These are phyloP conservation scores for Rhododendron ovatum DNA, from an alignment of 148 eudicot species.

Conservation along the genomic window DNA sequence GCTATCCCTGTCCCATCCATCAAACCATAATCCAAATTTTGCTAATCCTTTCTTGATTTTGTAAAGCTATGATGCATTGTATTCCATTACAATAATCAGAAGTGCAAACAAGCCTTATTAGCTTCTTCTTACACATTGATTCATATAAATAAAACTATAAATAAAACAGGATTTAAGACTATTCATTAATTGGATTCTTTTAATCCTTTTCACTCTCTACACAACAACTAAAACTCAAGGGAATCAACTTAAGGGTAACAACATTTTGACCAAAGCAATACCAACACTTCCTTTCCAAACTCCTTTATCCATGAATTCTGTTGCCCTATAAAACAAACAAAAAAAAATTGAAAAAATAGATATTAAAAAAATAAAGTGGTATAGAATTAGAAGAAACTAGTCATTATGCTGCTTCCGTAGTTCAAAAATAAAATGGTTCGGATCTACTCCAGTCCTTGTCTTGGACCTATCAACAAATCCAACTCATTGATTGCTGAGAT, in stretches of 20 bases:
- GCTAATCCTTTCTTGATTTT: background rate
- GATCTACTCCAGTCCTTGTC: background rate
- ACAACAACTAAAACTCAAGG: background rate
- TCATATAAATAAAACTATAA: background rate
- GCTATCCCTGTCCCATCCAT: background rate
- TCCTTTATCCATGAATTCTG: conserved; percentile 18
- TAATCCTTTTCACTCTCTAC: background rate
- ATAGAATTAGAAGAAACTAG: background rate
- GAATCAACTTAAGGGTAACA: conserved; percentile 5
- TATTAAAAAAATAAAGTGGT: background rate
- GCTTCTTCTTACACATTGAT: conserved; percentile 11
- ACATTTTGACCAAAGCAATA: background rate
- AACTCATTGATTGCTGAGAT: background rate
- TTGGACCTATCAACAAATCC: background rate
- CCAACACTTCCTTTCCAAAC: background rate
- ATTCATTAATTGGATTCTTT: background rate
- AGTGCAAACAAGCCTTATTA: background rate
- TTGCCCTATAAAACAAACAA: conserved; percentile 10
- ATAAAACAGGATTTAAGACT: background rate
- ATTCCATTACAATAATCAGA: background rate
- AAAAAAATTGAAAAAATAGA: background rate
- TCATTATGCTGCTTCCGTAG: background rate
- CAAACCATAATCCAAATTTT: background rate
- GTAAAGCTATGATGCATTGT: background rate
- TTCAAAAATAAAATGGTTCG: background rate